phyloP scores from a whole-genome alignment of 2,329 filamentous ascomycete genomes.

The Sporothrix dimorphospora region DNA sequence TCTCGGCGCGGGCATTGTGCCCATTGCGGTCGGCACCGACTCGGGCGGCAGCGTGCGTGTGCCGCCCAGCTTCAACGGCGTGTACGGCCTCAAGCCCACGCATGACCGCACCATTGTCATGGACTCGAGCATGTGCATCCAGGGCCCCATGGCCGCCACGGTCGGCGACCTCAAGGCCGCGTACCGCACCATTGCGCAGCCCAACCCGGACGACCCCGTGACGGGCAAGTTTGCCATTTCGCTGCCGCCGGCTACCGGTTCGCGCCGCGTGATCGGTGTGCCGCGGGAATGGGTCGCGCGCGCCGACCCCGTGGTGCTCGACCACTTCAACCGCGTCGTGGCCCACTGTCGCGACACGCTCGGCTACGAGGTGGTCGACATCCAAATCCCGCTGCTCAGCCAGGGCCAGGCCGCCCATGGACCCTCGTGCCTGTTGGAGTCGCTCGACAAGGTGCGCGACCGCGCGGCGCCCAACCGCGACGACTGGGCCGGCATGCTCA shows the following conservation, averaged over 20 bases:
- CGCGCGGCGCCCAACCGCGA: conserved; percentile 48
- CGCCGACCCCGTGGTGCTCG: conserved; percentile 65
- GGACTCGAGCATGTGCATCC: conserved; percentile 61
- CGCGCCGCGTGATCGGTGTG: conserved; percentile 66
- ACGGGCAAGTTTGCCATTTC: conserved; percentile 67
- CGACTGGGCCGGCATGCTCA: conserved; percentile 59
- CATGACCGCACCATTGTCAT: conserved; percentile 68
- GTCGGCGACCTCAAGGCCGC: conserved; percentile 78
- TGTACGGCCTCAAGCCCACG: conserved; percentile 80
- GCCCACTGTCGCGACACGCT: conserved; percentile 56
- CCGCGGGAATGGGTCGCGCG: conserved; percentile 70
- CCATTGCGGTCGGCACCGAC: conserved; percentile 75
- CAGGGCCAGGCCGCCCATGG: conserved; percentile 78
- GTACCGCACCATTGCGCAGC: conserved; percentile 78
- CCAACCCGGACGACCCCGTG: conserved; percentile 64
- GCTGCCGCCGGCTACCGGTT: conserved; percentile 38
- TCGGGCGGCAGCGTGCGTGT: conserved; percentile 75
- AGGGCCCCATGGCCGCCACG: conserved; percentile 75
- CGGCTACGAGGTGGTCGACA: conserved; percentile 57
- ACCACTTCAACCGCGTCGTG: conserved; percentile 64
- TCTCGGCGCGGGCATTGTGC: conserved; percentile 70
- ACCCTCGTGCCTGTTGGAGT: conserved; percentile 75
- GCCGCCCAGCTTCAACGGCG: conserved; percentile 73
- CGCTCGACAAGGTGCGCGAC: conserved; percentile 52
- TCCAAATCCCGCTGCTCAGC: conserved; percentile 66